Base-by-base conservation (phyloP, 169 alveolate species). In the Condylostoma magnum region DNA sequence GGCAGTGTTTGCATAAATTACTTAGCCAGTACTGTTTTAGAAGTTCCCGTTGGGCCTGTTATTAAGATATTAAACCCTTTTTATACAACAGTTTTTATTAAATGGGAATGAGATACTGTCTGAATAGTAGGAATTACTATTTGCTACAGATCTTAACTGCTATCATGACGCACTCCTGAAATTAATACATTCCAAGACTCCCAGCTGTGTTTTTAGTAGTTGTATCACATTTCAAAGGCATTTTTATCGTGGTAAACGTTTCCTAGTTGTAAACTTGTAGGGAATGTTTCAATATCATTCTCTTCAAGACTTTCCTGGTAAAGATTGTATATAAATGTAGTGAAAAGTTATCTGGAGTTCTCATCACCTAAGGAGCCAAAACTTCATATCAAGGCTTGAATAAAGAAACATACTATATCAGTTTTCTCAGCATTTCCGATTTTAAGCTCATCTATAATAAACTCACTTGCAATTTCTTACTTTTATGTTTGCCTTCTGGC, bases 21-120 rank as follows among this genome's bases (percentile, higher is more conserved):
- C 65, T 87, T 90, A 31, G 93, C 79, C 72, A 82, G 71, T 50
- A 89, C 90, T 10, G 97, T 65, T 77, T 93, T 94, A 31, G 98
- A 96, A 25, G 97, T 93, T 5, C 99, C 99, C 22, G 97, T 63
- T 43, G 12, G 31, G 18, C 73, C 73, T 2, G 73, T 25, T 15
- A 63, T 22, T 20, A 63, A n/a, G 18, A 43, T 44, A 22, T 22
- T 5, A 20, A 37, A 15, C 20, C 46, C 33, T 41, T 46, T 63
- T 1, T 54, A 18, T 18, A 63, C 27, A 0, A 63, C 25, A 6
- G 38, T 46, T 27, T 63, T 44, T 25, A 63, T 18, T 44, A 63
- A 63, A 44, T 22, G 30, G 27, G 22, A 25, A 44, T 44, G 46
- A 41, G 58, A 43, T 8, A 44, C 22, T 12, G 44, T 18, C n/a